Evolutionary conservation across 768 basidiomycete species (phyloP).

Genomic region (Sporobolomyces phaffii): DNA sequence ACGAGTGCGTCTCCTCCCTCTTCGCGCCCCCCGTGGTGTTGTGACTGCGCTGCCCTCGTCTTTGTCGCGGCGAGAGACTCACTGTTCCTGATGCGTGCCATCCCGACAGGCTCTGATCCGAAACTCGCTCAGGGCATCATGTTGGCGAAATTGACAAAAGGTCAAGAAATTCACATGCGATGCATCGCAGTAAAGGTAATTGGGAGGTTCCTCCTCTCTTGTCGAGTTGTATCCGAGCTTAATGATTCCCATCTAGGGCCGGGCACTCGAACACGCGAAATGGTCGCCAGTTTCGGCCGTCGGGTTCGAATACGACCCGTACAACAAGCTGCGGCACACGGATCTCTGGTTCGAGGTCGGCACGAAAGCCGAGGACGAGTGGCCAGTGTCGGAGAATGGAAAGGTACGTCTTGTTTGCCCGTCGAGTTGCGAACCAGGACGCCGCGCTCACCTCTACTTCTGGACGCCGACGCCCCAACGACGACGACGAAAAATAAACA

Average conservation of each 20-base stretch:
- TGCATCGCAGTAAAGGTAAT: slow-evolving; percentile 96
- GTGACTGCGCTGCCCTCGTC: too few relatives aligned
- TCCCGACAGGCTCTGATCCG: slow-evolving; percentile 10
- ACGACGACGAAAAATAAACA: background rate
- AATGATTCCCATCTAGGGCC: slow-evolving; percentile 62
- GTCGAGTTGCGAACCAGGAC: too few relatives aligned
- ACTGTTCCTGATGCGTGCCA: too few relatives aligned
- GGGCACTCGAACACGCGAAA: slow-evolving; percentile 97
- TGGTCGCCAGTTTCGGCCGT: slow-evolving; percentile 97
- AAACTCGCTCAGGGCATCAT: slow-evolving; percentile 52
- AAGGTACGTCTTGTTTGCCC: slow-evolving; percentile 59
- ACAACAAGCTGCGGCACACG: slow-evolving; percentile 94
- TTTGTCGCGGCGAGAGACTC: too few relatives aligned
- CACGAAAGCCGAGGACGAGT: slow-evolving; percentile 69
- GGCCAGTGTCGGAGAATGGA: slow-evolving; percentile 88
- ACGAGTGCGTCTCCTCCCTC: slow-evolving; percentile 23
- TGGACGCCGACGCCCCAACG: too few relatives aligned
- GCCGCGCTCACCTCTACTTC: too few relatives aligned
- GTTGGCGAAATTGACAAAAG: slow-evolving; percentile 85
- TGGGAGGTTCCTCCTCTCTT: too few relatives aligned
- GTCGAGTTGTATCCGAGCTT: too few relatives aligned
- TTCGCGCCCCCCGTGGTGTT: background rate
- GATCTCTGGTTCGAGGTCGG: slow-evolving; percentile 79
- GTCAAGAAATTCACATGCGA: slow-evolving; percentile 76
- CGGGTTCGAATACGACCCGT: slow-evolving; percentile 93